Conservation (phyloP, 2,329 filamentous ascomycete genomes). For the Alternaria infectoria region DNA sequence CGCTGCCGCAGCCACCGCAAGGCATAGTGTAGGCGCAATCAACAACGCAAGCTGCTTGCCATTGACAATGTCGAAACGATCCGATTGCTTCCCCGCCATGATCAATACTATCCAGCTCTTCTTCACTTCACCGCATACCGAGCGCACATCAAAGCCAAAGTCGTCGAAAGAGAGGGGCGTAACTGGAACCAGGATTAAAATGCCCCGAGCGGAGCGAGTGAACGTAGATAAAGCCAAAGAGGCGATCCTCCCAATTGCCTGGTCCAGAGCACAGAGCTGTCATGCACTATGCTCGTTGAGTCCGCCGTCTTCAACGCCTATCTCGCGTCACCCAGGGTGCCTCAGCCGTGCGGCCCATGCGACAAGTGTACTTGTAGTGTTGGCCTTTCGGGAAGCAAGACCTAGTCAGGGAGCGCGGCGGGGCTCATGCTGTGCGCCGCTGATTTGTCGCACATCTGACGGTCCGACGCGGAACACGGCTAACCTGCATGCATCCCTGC, state of each 20-base stretch:
- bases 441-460: conserved; percentile 5
- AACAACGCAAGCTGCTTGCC: conserved; percentile 23
- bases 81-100: conserved; percentile 17
- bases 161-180: conserved; percentile 4
- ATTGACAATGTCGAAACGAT: conserved; percentile 26
- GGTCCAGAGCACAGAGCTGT: conserved; percentile 11
- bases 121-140: conserved; percentile 11
- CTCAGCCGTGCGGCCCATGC: conserved; percentile 10
- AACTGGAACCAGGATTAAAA: conserved; percentile 10
- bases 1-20: conserved; percentile 17
- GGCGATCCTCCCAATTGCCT: conserved; percentile 7
- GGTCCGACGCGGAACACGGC: conserved; percentile 12
- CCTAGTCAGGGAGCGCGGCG: background rate
- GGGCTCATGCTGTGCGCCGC: background rate
- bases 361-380: conserved; percentile 6
- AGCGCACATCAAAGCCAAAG: background rate
- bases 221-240: conserved; percentile 6
- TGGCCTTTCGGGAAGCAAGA: conserved; percentile 2
- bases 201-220: conserved; percentile 3
- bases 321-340: conserved; percentile 6
- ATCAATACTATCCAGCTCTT: background rate
- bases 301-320: conserved; percentile 6
- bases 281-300: conserved; percentile 13
- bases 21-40: conserved; percentile 22
- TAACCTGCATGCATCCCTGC: conserved; percentile 5